Percentiles rank a stretch among this genome's conserved stretches.
Conservation (phyloP, 202 grass and related monocot species). For the Cymbopogon flexuosus region DNA sequence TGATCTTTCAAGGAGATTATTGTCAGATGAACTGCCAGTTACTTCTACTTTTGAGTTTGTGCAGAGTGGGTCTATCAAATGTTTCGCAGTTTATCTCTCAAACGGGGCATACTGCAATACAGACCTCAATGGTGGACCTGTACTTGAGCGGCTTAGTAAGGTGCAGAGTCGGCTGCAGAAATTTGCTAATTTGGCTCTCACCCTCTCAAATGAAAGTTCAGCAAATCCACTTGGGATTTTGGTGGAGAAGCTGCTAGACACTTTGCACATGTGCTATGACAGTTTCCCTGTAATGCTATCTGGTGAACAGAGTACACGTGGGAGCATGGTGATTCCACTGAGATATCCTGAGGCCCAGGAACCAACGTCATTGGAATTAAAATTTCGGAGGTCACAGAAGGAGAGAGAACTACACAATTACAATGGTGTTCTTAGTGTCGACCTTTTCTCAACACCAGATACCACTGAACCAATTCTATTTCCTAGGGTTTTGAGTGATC, state of each 20-base stretch:
- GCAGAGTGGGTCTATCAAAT: conserved; percentile 43
- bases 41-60: conserved; percentile 54
- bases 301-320: conserved; percentile 22
- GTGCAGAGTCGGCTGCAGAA: conserved; percentile 40
- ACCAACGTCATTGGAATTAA: conserved; percentile 15
- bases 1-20: conserved; percentile 44
- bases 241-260: conserved; percentile 48
- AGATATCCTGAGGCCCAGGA: conserved; percentile 22
- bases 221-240: conserved; percentile 37
- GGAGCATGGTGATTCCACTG: conserved; percentile 39
- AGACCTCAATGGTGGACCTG: conserved; percentile 18
- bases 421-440: conserved; percentile 20
- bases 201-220: conserved; percentile 16
- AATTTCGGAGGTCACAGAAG: conserved; percentile 27
- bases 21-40: conserved; percentile 37
- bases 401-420: conserved; percentile 38
- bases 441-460: conserved; percentile 47
- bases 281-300: conserved; percentile 51
- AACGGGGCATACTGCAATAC: conserved; percentile 37
- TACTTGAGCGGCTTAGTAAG: conserved; percentile 14
- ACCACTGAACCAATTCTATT: conserved; percentile 40
- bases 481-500: conserved; percentile 17
- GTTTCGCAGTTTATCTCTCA: conserved; percentile 49
- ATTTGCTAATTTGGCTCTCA: conserved; percentile 49
- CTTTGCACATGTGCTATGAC: conserved; percentile 51